These are phyloP conservation scores for Gracilaria caudata DNA, from an alignment of 23 red algal genomes.

Conservation along the genomic window DNA sequence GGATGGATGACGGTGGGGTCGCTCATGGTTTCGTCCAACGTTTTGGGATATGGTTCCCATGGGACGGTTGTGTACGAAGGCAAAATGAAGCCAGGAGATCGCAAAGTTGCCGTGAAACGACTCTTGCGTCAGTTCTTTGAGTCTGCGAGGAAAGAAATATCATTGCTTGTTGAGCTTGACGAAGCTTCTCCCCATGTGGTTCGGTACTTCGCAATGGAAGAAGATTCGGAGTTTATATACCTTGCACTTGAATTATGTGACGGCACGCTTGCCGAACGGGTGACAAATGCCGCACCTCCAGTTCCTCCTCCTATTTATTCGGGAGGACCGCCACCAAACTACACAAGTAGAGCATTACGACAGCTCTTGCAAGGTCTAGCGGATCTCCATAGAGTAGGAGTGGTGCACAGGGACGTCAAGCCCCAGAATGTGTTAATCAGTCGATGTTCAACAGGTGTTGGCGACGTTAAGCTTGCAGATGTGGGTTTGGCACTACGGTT, in stretches of 20 bases:
- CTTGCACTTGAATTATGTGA: constrained; percentile 93
- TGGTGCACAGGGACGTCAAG: constrained; percentile 98
- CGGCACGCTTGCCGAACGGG: constrained; percentile 73
- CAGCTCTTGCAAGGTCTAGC: constrained; percentile 84
- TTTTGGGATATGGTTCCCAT: constrained; percentile 87
- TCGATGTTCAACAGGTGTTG: constrained; percentile 5
- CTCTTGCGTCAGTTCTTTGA: constrained; percentile 89
- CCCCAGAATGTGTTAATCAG: constrained; percentile 90
- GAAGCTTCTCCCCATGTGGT: constrained; percentile 90
- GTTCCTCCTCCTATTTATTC: constrained; percentile 54
- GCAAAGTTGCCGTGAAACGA: constrained; percentile 94
- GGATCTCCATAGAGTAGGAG: constrained; percentile 85
- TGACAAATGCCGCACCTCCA: constrained; percentile 49
- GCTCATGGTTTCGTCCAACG: constrained; percentile 67
- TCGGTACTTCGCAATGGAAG: constrained; percentile 99
- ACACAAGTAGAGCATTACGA: constrained; percentile 65
- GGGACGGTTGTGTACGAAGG: constrained; percentile 96
- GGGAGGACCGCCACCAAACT: constrained; percentile 54
- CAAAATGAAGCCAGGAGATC: constrained; percentile 76
- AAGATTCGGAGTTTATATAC: constrained; percentile 93
- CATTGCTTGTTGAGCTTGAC: constrained; percentile 90
- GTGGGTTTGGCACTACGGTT: constrained; percentile 91
- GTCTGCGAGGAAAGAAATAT: constrained; percentile 90
- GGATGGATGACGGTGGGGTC: constrained; percentile 83
- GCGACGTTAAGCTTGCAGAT: constrained; percentile 89